These are phyloP conservation scores for Colletotrichum sansevieriae DNA, from an alignment of 2,329 filamentous ascomycete genomes.

Conservation along the genomic window DNA sequence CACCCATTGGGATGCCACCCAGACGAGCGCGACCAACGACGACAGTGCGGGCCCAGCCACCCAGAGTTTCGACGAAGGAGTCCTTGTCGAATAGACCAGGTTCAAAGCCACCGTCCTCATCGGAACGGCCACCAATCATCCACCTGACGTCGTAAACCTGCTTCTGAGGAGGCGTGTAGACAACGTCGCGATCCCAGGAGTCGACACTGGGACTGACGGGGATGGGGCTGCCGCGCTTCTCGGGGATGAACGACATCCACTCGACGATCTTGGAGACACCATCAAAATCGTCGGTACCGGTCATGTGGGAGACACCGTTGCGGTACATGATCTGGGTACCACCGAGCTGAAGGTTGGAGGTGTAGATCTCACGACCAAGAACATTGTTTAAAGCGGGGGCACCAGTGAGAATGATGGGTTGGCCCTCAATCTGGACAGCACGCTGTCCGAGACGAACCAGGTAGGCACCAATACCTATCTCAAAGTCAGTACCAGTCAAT, in stretches of 20 bases:
- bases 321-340: slow-evolving; percentile 99
- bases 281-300: slow-evolving; percentile 95
- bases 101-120: slow-evolving; percentile 82
- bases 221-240: slow-evolving; percentile 92
- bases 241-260: slow-evolving; percentile 97
- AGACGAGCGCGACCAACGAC: slow-evolving; percentile 96
- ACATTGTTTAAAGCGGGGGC: slow-evolving; percentile 98
- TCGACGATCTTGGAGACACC: slow-evolving; percentile 98
- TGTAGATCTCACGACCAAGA: slow-evolving; percentile 97
- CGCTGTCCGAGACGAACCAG: slow-evolving; percentile 97
- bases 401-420: slow-evolving; percentile 98
- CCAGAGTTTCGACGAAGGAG: slow-evolving; percentile 96
- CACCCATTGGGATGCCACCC: slow-evolving; percentile 97
- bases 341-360: slow-evolving; percentile 98
- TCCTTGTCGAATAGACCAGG: slow-evolving; percentile 95
- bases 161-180: slow-evolving; percentile 85
- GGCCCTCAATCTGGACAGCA: slow-evolving; percentile 98
- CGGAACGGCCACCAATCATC: slow-evolving; percentile 90
- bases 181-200: slow-evolving; percentile 91
- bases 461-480: slow-evolving; percentile 90
- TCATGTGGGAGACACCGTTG: slow-evolving; percentile 99
- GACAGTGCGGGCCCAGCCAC: slow-evolving; percentile 96
- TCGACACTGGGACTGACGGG: slow-evolving; percentile 91
- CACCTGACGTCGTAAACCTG: slow-evolving; percentile 93
- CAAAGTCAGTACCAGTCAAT: slow-evolving; percentile 49